Evolutionary conservation across 1,284 basidiomycete species (phyloP), one percentile per base, ranked within the genome.

Genomic region (Stygiomarasmius scandens): DNA sequence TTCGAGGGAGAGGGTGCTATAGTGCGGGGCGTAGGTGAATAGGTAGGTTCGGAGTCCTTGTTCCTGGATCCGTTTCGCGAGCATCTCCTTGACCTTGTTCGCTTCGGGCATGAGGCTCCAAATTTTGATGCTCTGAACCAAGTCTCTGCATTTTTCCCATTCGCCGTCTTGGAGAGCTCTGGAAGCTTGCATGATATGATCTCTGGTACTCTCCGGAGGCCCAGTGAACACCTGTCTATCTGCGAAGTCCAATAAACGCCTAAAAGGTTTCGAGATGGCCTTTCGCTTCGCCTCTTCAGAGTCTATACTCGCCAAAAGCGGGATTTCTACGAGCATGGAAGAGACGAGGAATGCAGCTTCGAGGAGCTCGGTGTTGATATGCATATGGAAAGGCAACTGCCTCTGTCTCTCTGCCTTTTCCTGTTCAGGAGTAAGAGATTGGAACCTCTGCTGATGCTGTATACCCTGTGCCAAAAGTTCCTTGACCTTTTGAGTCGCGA

Each of bases 121-220:
- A 54, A 99, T 96, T 78, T 98, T 98, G 81, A 99, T 98, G 66
- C 91, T 90, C 67, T 94, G 86, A 61, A 99, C 88, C 54, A 99
- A 80, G 70, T 98, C 94, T 54, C 91, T 86, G 69, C 95, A 97
- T 69, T 90, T 88, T 73, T 96, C 92, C 97, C 97, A 99, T 68
- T 99, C 95, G 49, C 97, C 96, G 62, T 92, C 88, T 76, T 98
- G 95, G 55, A 99, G 77, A 3, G 97, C 96, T 77, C 96, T 97
- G 75, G 92, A 93, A 3, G 97, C 97, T 75, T 98, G 96, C 93
- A 99, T 98, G 73, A 99, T 96, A 74, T 99, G 96, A 72, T 99
- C 97, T 45, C 96, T 81, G 52, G 96, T 99, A 73, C 94, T 98
- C 77, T 99, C 97, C 27, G 97, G 97, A 2, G 97, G 97, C 16